phyloP scores from a whole-genome alignment of 495 filamentous ascomycete species.

The Neurospora tetrasperma region DNA sequence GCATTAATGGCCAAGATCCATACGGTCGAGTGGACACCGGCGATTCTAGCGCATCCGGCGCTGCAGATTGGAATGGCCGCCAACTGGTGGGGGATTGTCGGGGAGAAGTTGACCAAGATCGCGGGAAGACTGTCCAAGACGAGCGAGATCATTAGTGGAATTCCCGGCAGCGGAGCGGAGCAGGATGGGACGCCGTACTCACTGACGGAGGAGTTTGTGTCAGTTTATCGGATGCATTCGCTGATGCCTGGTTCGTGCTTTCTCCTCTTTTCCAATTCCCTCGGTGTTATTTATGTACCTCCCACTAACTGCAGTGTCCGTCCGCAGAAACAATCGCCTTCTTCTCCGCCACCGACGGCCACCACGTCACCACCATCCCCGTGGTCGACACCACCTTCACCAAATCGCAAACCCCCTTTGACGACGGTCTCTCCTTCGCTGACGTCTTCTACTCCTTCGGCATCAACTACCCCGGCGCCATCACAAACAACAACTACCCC shows the following conservation, averaged over 20 bases:
- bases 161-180: constrained; percentile 29
- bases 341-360: constrained; percentile 22
- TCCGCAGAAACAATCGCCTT: constrained; percentile 28
- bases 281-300: no score
- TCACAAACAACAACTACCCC: constrained; percentile 32
- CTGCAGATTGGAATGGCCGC: constrained; percentile 28
- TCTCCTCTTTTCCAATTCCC: not conserved
- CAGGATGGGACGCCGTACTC: constrained; percentile 27
- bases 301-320: not conserved
- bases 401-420: constrained; percentile 23
- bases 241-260: constrained; percentile 26
- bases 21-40: constrained; percentile 38
- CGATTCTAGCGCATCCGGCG: constrained; percentile 32
- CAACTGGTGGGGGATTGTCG: constrained; percentile 37
- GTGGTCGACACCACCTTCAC: constrained; percentile 22
- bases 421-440: constrained; percentile 19
- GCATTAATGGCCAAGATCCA: constrained; percentile 40
- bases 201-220: constrained; percentile 37
- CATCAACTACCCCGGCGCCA: constrained; percentile 35
- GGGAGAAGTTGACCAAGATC: constrained; percentile 29
- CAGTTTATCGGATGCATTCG: constrained; percentile 33
- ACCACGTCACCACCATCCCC: constrained; percentile 22
- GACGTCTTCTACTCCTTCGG: constrained; percentile 38
- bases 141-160: constrained; percentile 29
- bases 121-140: constrained; percentile 27